Evolutionary conservation across 129 eudicot species (phyloP).

Genomic region (Saussurea involucrata): DNA sequence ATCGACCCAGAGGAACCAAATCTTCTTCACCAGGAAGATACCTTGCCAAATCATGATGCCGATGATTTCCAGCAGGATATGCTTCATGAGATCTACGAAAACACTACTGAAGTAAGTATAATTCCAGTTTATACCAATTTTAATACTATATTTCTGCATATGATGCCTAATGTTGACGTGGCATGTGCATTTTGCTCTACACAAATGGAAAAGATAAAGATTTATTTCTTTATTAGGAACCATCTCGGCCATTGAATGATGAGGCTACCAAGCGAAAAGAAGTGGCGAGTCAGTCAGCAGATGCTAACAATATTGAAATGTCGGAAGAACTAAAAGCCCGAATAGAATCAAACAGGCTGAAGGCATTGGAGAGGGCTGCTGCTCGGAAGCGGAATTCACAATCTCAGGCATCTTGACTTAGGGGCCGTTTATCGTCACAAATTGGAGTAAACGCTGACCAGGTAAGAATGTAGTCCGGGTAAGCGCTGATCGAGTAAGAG

Average conservation of each 20-base stretch:
- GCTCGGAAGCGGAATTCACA: constrained; percentile 51
- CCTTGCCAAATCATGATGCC: constrained; percentile 34
- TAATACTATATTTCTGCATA: background rate
- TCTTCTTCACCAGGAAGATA: constrained; percentile 28
- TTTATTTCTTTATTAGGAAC: too few relatives aligned
- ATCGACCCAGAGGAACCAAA: constrained; percentile 37
- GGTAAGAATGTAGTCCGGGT: background rate
- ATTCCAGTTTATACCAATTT: constrained; percentile 1
- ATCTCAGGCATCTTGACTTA: constrained; percentile 17
- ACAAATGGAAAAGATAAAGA: too few relatives aligned
- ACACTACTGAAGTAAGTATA: constrained; percentile 54
- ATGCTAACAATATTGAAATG: constrained; percentile 23
- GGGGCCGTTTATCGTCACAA: background rate
- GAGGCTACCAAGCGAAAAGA: constrained; percentile 19
- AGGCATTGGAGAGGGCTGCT: constrained; percentile 89
- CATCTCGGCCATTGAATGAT: constrained; percentile 22
- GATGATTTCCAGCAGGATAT: constrained; percentile 51
- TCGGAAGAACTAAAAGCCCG: constrained; percentile 75
- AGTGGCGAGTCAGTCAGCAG: constrained; percentile 7
- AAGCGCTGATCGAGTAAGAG: background rate
- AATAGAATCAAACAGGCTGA: constrained; percentile 76
- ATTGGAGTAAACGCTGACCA: background rate
- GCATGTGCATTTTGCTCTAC: background rate
- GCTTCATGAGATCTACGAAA: constrained; percentile 57
- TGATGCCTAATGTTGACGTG: background rate